Percentiles rank a stretch among this genome's conserved stretches.
Evolutionary conservation across 306 rosid genomes (phyloP).

Genomic region (Acacia confusa): DNA sequence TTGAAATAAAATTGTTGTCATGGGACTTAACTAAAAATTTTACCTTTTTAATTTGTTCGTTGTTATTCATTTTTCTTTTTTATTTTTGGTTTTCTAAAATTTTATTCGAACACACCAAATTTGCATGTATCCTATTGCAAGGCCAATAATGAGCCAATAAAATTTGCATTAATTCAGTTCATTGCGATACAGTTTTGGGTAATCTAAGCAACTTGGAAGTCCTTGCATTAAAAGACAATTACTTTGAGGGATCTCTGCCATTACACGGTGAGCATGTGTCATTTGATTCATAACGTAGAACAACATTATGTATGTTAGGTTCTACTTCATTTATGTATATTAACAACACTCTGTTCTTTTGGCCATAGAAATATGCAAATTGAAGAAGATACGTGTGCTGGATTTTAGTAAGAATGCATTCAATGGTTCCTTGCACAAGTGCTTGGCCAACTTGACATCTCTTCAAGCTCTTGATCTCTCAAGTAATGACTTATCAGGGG

Average conservation of each 20-base stretch:
- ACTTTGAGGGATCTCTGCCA: neutral
- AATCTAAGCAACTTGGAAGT: neutral
- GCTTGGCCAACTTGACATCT: slow-evolving; percentile 2
- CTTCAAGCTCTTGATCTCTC: slow-evolving; percentile 10
- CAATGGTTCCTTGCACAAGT: neutral
- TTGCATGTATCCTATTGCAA: neutral
- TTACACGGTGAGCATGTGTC: neutral
- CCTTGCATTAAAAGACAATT: neutral
- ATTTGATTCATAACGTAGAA: neutral
- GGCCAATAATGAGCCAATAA: neutral
- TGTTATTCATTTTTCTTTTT: no score
- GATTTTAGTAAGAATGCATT: neutral
- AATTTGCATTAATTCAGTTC: neutral
- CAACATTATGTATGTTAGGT: no score
- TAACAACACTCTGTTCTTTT: neutral
- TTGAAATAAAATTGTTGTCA: no score
- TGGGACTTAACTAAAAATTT: no score
- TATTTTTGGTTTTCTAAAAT: no score
- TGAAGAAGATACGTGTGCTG: slow-evolving; percentile 11
- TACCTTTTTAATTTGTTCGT: no score
- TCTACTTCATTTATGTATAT: neutral
- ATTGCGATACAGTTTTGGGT: neutral
- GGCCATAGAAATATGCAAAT: neutral
- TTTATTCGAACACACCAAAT: no score
- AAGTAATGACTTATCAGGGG: neutral